Conservation (phyloP, 2,329 filamentous ascomycete genomes). For the Plenodomus tracheiphilus region DNA sequence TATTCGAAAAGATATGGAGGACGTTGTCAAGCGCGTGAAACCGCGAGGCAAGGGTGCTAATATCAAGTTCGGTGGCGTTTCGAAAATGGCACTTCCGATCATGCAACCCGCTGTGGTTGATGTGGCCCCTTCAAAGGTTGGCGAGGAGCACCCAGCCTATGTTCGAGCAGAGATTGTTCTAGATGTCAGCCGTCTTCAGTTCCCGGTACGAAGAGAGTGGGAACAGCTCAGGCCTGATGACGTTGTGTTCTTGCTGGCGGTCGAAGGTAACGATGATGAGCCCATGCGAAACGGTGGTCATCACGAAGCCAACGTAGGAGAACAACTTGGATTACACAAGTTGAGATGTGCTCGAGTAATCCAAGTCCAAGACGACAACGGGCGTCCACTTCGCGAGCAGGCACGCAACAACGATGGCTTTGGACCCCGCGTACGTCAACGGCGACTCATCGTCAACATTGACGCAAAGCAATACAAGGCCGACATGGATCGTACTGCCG, state of each 20-base stretch:
- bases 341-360: conserved; percentile 84
- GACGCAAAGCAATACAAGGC: conserved; percentile 77
- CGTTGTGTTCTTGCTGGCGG: conserved; percentile 81
- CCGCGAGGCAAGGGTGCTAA: conserved; percentile 71
- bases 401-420: conserved; percentile 64
- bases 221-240: conserved; percentile 85
- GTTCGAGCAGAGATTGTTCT: conserved; percentile 85
- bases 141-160: conserved; percentile 77
- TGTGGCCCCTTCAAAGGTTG: conserved; percentile 79
- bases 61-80: conserved; percentile 76
- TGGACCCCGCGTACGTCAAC: conserved; percentile 59
- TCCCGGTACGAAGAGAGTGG: conserved; percentile 82
- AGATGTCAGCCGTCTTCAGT: conserved; percentile 78
- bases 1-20: conserved; percentile 87
- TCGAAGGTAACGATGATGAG: conserved; percentile 64
- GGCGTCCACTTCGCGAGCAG: conserved; percentile 69
- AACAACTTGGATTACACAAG: conserved; percentile 68
- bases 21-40: conserved; percentile 75
- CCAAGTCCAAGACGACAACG: conserved; percentile 84
- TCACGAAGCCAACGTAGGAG: conserved; percentile 52
- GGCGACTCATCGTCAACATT: conserved; percentile 78
- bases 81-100: conserved; percentile 89
- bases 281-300: conserved; percentile 60
- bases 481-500: conserved; percentile 68
- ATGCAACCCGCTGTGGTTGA: conserved; percentile 85